Percentiles rank a stretch among this genome's conserved stretches.
Evolutionary conservation across 139 green algal genomes (phyloP).

Genomic region (Coelastrella sp.): DNA sequence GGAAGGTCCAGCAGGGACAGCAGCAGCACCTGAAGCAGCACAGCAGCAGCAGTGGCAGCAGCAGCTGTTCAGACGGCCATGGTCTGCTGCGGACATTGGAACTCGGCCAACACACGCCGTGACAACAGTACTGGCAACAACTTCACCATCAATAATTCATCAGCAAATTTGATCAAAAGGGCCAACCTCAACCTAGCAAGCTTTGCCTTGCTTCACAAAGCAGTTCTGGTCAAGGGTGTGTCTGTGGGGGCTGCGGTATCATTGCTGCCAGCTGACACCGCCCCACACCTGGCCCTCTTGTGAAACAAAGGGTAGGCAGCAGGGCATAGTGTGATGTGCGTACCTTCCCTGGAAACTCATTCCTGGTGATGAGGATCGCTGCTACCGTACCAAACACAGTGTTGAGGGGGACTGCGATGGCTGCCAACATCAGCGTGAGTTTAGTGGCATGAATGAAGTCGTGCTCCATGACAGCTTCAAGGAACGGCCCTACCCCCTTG

Average conservation of each 20-base stretch:
- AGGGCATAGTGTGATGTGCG: not conserved
- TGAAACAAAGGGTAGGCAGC: too few relatives aligned
- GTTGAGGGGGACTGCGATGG: slow-evolving; percentile 86
- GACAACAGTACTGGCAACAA: too few relatives aligned
- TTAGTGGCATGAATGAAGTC: slow-evolving; percentile 88
- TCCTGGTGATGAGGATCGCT: slow-evolving; percentile 81
- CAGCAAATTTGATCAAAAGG: too few relatives aligned
- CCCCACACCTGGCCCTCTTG: too few relatives aligned
- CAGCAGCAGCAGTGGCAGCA: slow-evolving; percentile 3
- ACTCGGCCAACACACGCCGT: too few relatives aligned
- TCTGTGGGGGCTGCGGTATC: too few relatives aligned
- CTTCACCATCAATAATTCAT: too few relatives aligned
- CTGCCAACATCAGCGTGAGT: slow-evolving; percentile 79
- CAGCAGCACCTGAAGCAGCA: slow-evolving; percentile 64
- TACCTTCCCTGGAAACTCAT: slow-evolving; percentile 86
- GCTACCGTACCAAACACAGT: slow-evolving; percentile 81
- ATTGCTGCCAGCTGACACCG: too few relatives aligned
- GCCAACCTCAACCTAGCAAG: too few relatives aligned
- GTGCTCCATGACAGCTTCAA: slow-evolving; percentile 76
- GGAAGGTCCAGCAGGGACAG: slow-evolving; percentile 88
- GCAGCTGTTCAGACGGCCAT: not conserved
- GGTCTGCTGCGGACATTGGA: too few relatives aligned
- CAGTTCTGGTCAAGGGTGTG: too few relatives aligned
- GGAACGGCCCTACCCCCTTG: slow-evolving; percentile 80
- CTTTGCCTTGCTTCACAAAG: too few relatives aligned